A percentile compares a stretch with the other conserved stretches of the same genome.
Conservation (phyloP, 1,284 basidiomycete genomes). For the Cutaneotrichosporon mucoides region DNA sequence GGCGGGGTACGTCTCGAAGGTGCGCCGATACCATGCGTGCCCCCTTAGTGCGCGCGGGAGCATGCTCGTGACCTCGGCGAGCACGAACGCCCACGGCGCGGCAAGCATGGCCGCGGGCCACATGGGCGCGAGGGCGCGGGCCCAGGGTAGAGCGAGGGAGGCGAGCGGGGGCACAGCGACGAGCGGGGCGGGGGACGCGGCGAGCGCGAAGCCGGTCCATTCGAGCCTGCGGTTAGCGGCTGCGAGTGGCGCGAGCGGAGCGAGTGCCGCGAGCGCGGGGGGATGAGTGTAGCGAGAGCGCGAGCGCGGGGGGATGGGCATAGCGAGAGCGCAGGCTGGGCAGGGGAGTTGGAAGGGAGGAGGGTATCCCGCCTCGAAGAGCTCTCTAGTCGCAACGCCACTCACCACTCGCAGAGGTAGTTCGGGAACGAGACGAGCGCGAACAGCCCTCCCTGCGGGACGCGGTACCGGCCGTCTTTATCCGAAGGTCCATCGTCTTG, state of each 20-base stretch:
- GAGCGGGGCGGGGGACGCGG: constrained; percentile 41
- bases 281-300: too few relatives aligned
- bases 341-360: neutral
- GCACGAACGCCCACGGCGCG: constrained; percentile 72
- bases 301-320: too few relatives aligned
- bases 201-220: constrained; percentile 74
- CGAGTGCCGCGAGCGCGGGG: too few relatives aligned
- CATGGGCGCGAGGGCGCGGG: neutral
- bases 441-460: constrained; percentile 79
- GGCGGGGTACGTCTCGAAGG: constrained; percentile 65
- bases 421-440: constrained; percentile 81
- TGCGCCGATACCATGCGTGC: constrained; percentile 72
- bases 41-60: constrained; percentile 71
- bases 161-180: constrained; percentile 15
- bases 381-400: neutral
- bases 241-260: too few relatives aligned
- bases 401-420: constrained; percentile 76
- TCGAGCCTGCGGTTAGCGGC: constrained; percentile 58
- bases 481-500: constrained; percentile 3
- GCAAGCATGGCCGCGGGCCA: constrained; percentile 47
- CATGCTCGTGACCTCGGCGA: constrained; percentile 69
- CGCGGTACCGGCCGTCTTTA: constrained; percentile 58
- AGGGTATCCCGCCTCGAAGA: too few relatives aligned
- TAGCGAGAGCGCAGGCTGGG: too few relatives aligned
- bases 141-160: neutral